A percentile compares a stretch with the other conserved stretches of the same genome.
These are phyloP conservation scores for Turritis glabra DNA, from an alignment of 345 rosid species.

Conservation along the genomic window DNA sequence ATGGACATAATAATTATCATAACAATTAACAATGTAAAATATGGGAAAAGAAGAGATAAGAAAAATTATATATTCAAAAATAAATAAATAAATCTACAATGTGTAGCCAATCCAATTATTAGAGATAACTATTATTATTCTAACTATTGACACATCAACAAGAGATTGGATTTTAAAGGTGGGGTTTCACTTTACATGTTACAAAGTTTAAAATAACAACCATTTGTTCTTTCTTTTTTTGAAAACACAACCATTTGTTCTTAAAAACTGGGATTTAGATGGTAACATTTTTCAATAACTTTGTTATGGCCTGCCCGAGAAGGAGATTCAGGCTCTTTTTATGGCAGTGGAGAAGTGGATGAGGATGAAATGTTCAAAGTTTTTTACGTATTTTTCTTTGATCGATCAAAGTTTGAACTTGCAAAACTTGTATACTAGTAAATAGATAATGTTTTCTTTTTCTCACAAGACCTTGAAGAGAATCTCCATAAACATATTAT, in stretches of 20 bases:
- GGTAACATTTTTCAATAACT: not conserved
- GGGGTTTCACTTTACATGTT: too few relatives aligned
- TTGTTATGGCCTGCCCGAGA: too few relatives aligned
- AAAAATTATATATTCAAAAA: not conserved
- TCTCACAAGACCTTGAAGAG: not conserved
- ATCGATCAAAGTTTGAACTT: not conserved
- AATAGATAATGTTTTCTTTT: not conserved
- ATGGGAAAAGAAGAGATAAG: not conserved
- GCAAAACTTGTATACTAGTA: not conserved
- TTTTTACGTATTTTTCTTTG: too few relatives aligned
- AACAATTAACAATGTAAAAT: not conserved
- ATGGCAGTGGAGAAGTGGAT: too few relatives aligned
- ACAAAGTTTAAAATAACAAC: too few relatives aligned
- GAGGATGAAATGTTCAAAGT: too few relatives aligned
- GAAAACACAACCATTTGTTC: too few relatives aligned
- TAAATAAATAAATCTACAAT: not conserved
- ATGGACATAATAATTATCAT: not conserved
- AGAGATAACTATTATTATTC: not conserved
- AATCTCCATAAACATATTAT: slow-evolving; percentile 12
- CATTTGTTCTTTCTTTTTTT: too few relatives aligned
- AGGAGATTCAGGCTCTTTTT: too few relatives aligned
- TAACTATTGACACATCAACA: not conserved
- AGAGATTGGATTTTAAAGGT: not conserved
- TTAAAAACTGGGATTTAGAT: not conserved
- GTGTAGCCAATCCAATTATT: not conserved